Base-by-base conservation (phyloP, 768 basidiomycete species). In the Mrakia hoshinonis region DNA sequence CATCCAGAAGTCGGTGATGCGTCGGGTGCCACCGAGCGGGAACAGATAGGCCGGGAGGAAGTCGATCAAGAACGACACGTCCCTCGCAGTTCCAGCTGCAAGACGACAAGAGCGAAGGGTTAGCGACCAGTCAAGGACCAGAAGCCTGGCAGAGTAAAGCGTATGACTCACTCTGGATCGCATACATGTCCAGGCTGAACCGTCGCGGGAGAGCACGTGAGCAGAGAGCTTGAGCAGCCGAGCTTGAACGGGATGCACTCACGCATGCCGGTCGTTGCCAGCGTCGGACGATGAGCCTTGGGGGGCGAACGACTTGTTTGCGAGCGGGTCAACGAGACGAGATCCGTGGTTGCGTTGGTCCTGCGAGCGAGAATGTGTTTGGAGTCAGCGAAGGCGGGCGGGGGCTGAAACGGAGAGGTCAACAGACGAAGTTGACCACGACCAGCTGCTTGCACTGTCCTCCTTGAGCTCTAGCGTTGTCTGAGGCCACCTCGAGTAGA, bases 21-120 rank as follows among this genome's bases (percentile, higher is more conserved):
- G 13, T 4, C 11, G 55, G 29, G 29, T 6, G 4, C 29, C 92
- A 0, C 92, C 92, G 1, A 94, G 84, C 72, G 91, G 90, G 76
- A 87, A 93, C 13, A 94, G 78, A 76, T 87, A 88, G 0, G 86
- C 79, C 0, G 88, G 86, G 4, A 94, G 81, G 75, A 89, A 87
- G 77, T 92, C 90, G 66, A 92, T 88, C 69, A 94, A 78, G 80
- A 88, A 87, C 0, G 88, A 87, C 12, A 92, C 83, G 76, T 94
- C 92, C 39, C 83, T 81, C 3, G 86, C 85, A 0, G 91, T 88
- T 3, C 90, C 90, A 12, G 78, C 84, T 85, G 49, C 49, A 10
- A 51, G 15, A 18, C 49, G 11, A 47, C 22, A 18, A 51, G 49
- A 51, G 0, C 31, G 34, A 39, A 29, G 15, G 58, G 18, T 20